A percentile compares a stretch with the other conserved stretches of the same genome.
These are phyloP conservation scores for Pichia sp. DNA, from an alignment of 1,139 yeast genomes.

Conservation along the genomic window DNA sequence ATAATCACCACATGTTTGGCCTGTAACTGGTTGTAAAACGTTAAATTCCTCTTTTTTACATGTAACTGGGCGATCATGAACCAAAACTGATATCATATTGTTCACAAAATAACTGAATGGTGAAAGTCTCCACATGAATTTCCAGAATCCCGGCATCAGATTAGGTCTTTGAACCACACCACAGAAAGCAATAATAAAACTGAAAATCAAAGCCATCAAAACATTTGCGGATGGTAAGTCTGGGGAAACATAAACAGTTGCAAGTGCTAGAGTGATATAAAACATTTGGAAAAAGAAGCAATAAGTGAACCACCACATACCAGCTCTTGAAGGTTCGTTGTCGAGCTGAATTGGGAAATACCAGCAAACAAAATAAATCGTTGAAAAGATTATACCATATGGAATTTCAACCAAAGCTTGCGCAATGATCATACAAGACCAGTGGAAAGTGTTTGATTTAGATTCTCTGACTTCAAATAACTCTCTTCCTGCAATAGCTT, in stretches of 20 bases:
- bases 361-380: conserved; percentile 47
- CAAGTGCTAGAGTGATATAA: conserved; percentile 48
- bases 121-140: conserved; percentile 62
- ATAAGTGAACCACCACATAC: conserved; percentile 48
- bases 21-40: conserved; percentile 50
- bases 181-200: conserved; percentile 52
- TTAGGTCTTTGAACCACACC: conserved; percentile 57
- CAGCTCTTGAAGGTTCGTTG: conserved; percentile 43
- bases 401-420: conserved; percentile 54
- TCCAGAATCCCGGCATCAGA: conserved; percentile 63
- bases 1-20: conserved; percentile 52
- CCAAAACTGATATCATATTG: conserved; percentile 46
- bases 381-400: conserved; percentile 46
- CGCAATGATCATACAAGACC: conserved; percentile 51
- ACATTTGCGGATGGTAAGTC: conserved; percentile 57
- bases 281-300: conserved; percentile 52
- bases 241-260: conserved; percentile 52
- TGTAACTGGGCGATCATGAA: conserved; percentile 50
- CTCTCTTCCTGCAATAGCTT: conserved; percentile 47
- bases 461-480: conserved; percentile 59
- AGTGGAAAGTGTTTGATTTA: conserved; percentile 59
- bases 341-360: conserved; percentile 55
- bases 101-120: conserved; percentile 65
- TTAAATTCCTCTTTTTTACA: conserved; percentile 51
- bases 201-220: conserved; percentile 47